A percentile compares a stretch with the other conserved stretches of the same genome.
phyloP scores from a whole-genome alignment of 2,329 filamentous ascomycete genomes.

The Neobulgaria alba region DNA sequence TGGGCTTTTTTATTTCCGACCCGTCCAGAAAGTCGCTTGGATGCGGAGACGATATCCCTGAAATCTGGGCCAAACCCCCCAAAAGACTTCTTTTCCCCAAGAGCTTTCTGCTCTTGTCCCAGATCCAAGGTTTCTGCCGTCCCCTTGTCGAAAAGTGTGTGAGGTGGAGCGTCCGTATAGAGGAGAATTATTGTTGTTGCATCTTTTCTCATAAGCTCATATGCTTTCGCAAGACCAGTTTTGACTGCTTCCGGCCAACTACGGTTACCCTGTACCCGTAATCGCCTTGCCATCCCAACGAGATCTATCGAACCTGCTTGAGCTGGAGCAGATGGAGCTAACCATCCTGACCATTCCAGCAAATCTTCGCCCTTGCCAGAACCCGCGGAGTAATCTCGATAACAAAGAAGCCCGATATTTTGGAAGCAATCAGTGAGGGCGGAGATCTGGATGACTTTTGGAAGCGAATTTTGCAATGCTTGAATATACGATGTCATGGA shows the following conservation, averaged over 20 bases:
- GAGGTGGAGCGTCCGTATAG: conserved; percentile 15
- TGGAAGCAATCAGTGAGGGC: conserved; percentile 13
- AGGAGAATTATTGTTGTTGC: conserved; percentile 14
- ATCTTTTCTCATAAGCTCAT: conserved; percentile 14
- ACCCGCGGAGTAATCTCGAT: conserved; percentile 13
- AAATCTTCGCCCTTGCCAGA: conserved; percentile 5
- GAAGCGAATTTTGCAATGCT: conserved; percentile 8
- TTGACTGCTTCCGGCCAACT: conserved; percentile 17
- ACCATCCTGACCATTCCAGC: conserved; percentile 13
- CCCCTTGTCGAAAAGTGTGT: conserved; percentile 10
- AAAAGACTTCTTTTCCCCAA: conserved; percentile 5
- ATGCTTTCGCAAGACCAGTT: conserved; percentile 15
- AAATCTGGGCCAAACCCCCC: conserved; percentile 11
- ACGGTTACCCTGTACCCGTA: conserved; percentile 6
- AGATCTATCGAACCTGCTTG: conserved; percentile 2
- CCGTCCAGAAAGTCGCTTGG: conserved; percentile 5
- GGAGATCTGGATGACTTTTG: conserved; percentile 11
- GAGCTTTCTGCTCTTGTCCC: conserved; percentile 7
- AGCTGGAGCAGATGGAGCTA: conserved; percentile 1
- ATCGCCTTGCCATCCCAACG: conserved; percentile 5
- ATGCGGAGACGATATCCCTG: conserved; percentile 11
- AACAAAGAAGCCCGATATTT: conserved; percentile 10
- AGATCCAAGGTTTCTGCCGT: conserved; percentile 7
- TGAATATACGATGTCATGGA: conserved; percentile 10
- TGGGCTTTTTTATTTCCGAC: conserved; percentile 11